Evolutionary conservation across 108 stramenopile species (phyloP), one percentile per base, ranked within the genome.

Genomic region (Mayamaea pseudoterrestris): DNA sequence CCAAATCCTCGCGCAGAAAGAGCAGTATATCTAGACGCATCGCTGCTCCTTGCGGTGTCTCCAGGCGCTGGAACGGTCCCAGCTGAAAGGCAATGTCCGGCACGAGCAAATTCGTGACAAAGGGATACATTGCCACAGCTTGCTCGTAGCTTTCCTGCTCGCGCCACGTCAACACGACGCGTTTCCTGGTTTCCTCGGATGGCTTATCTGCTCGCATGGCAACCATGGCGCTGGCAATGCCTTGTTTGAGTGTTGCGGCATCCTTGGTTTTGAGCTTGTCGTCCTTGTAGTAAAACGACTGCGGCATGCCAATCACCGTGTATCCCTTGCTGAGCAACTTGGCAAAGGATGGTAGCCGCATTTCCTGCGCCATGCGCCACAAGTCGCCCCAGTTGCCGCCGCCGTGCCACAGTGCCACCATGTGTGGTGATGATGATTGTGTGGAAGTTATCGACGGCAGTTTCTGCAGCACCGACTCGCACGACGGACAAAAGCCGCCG

Each of bases 71-170:
- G 44, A 44, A 67, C 12, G 59, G 59, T 44, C 66, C 66, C 11
- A 67, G 25, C 25, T 67, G 66, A 50, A 67, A 67, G 14, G 66
- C 59, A 60, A 67, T 67, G 49, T 67, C 66, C 2, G 66, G 59
- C 20, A 67, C 43, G 13, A 61, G 18, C 31, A 56, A 8, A 41
- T 67, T 49, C 17, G 35, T 31, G 8, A 45, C 66, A 56, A 51
- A 67, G 2, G 66, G 66, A 21, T 67, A 67, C 34, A 61, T 34
- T 29, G 45, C 16, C 31, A 35, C 22, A 2, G 59, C 66, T 27
- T 44, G 18, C 17, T 67, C 32, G 21, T n/a, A 67, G 47, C 55
- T 50, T 37, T 55, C 47, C 27, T 50, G 35, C 27, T 67, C 66
- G 17, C 66, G 46, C 66, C 66, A 67, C n/a, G 54, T 45, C 9